A percentile compares a stretch with the other conserved stretches of the same genome.
Evolutionary conservation across 202 grass and related monocot species (phyloP).

Genomic region (Miscanthus sacchariflorus): DNA sequence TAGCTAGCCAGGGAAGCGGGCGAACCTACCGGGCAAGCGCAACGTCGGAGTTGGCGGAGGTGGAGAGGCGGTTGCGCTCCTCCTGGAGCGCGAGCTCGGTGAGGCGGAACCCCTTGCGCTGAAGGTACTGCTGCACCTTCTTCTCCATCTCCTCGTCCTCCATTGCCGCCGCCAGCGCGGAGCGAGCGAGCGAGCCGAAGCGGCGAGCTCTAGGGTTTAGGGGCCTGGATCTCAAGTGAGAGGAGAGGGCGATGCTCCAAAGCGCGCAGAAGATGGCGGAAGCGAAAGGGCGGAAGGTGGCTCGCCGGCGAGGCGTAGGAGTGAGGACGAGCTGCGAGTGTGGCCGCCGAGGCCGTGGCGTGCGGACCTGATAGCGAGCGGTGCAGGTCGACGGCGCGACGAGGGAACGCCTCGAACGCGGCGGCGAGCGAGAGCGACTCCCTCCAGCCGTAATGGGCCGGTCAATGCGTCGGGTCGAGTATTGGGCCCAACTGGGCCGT

Average conservation of each 20-base stretch:
- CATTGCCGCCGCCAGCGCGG: constrained; percentile 44
- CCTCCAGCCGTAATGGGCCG: neutral
- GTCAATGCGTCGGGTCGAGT: neutral
- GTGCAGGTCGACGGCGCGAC: neutral
- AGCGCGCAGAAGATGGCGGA: too few relatives aligned
- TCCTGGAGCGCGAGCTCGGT: constrained; percentile 86
- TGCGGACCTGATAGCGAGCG: neutral
- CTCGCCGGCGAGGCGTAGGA: neutral
- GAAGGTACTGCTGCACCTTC: constrained; percentile 88
- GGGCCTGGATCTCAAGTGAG: constrained; percentile 23
- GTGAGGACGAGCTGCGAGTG: neutral
- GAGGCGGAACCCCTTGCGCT: constrained; percentile 90
- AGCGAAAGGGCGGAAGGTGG: neutral
- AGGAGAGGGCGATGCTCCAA: neutral
- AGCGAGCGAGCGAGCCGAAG: neutral
- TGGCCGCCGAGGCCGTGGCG: neutral
- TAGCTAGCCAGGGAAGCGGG: neutral
- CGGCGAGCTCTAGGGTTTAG: constrained; percentile 46
- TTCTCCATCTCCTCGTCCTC: constrained; percentile 98
- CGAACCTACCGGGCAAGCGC: constrained; percentile 56
- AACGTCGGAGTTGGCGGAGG: constrained; percentile 64
- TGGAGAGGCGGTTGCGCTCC: constrained; percentile 86
- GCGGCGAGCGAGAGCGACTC: neutral
- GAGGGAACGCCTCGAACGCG: neutral
- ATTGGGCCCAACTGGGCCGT: neutral